Evolutionary conservation across 129 eudicot genomes (phyloP).

Genomic region (Lonicera japonica): DNA sequence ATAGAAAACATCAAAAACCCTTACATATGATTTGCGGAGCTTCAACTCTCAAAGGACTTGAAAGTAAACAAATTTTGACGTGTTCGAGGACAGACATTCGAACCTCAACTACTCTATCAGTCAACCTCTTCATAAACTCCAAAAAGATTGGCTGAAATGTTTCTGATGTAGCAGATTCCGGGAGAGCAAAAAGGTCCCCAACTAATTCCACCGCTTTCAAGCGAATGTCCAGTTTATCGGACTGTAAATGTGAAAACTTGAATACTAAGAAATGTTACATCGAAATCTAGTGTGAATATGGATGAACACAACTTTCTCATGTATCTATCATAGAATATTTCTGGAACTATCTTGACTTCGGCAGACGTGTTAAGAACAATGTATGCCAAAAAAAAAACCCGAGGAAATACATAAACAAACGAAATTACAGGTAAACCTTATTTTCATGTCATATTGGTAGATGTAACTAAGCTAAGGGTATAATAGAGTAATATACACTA

Average conservation of each 20-base stretch:
- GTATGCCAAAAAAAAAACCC: not conserved
- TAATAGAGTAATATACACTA: not conserved
- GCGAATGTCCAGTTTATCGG: slow-evolving; percentile 66
- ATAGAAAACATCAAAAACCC: not conserved
- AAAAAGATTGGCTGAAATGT: slow-evolving; percentile 63
- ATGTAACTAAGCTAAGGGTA: not conserved
- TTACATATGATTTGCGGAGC: slow-evolving; percentile 78
- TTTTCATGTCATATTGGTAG: slow-evolving; percentile 10
- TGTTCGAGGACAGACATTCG: slow-evolving; percentile 76
- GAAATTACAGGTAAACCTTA: not conserved
- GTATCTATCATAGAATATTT: not conserved
- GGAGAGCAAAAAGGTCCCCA: slow-evolving; percentile 81
- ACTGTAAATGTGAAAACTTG: slow-evolving; percentile 34
- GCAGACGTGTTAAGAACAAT: not conserved
- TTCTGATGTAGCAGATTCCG: slow-evolving; percentile 51
- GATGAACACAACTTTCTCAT: slow-evolving; percentile 2
- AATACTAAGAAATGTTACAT: slow-evolving; percentile 13
- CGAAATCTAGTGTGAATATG: slow-evolving; percentile 1
- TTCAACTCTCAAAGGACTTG: slow-evolving; percentile 66
- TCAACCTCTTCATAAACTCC: slow-evolving; percentile 78
- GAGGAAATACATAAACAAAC: not conserved
- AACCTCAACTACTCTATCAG: slow-evolving; percentile 70
- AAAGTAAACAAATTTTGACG: slow-evolving; percentile 60
- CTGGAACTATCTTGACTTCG: not conserved
- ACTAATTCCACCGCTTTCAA: slow-evolving; percentile 66